Percentiles rank a stretch among this genome's conserved stretches.
Conservation (phyloP, 768 basidiomycete genomes). For the Pleurotus ostreatus region DNA sequence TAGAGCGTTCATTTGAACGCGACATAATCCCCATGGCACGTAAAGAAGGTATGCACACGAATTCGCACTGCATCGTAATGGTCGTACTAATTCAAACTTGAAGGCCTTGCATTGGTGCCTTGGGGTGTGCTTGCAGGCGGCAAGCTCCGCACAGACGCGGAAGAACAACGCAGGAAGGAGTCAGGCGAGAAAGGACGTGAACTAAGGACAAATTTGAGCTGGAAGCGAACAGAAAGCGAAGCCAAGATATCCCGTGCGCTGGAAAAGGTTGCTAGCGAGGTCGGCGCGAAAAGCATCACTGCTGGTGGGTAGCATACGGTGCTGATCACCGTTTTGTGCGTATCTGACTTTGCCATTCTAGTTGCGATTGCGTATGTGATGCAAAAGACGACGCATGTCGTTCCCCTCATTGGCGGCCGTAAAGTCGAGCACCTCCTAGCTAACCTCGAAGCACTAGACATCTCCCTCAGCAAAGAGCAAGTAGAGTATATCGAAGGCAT, state of each 20-base stretch:
- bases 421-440: constrained; percentile 46
- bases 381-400: constrained; percentile 49
- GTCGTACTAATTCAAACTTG: constrained; percentile 27
- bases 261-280: constrained; percentile 46
- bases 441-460: constrained; percentile 45
- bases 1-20: constrained; percentile 45
- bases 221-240: constrained; percentile 46
- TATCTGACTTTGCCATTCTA: constrained; percentile 7
- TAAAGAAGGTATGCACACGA: constrained; percentile 28
- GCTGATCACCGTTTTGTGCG: neutral
- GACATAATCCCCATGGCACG: constrained; percentile 48
- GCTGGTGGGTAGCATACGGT: constrained; percentile 29
- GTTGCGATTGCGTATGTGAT: constrained; percentile 50
- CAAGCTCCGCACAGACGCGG: constrained; percentile 55
- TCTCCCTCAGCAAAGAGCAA: constrained; percentile 37
- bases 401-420: constrained; percentile 45
- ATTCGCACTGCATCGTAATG: constrained; percentile 17
- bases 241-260: constrained; percentile 36
- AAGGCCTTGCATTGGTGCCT: constrained; percentile 29
- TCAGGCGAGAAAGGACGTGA: constrained; percentile 37
- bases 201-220: constrained; percentile 20
- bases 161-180: constrained; percentile 22
- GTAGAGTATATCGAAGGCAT: constrained; percentile 38
- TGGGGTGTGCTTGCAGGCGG: constrained; percentile 30
- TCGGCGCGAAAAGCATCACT: constrained; percentile 43